These are phyloP conservation scores for Vaccinium myrtillus DNA, from an alignment of 148 eudicot species.

Conservation along the genomic window DNA sequence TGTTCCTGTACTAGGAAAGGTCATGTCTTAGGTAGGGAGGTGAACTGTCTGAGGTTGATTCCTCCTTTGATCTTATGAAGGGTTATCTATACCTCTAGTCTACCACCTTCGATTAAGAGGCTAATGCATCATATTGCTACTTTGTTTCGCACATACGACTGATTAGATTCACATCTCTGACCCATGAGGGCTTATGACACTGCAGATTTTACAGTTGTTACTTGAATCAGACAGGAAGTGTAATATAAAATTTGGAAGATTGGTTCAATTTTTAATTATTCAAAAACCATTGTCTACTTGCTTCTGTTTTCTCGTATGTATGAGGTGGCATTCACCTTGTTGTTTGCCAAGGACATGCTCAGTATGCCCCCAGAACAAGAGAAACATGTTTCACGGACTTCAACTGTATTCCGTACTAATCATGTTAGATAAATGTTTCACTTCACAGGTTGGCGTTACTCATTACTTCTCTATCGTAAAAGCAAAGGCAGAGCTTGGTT, in stretches of 20 bases:
- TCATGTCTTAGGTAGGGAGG: not conserved
- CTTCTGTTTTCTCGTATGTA: not conserved
- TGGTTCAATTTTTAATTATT: not conserved
- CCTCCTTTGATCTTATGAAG: not conserved
- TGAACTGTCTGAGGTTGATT: not conserved
- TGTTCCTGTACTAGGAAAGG: not conserved
- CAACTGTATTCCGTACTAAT: not conserved
- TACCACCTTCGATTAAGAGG: not conserved
- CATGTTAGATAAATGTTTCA: not conserved
- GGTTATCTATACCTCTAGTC: not conserved
- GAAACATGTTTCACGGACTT: not conserved
- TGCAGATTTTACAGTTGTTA: not conserved
- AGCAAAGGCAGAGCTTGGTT: constrained; percentile 82
- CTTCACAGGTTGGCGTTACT: constrained; percentile 75
- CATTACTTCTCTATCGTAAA: constrained; percentile 78
- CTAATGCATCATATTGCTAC: not conserved
- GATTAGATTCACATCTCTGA: not conserved
- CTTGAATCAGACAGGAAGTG: not conserved
- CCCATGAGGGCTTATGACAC: not conserved
- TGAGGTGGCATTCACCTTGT: not conserved
- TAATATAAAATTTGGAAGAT: not conserved
- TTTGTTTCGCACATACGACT: not conserved
- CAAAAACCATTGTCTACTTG: not conserved
- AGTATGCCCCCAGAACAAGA: not conserved
- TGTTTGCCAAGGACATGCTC: not conserved